Base-by-base conservation (phyloP, 2,329 filamentous ascomycete genomes). In the Helotiales sp. region DNA sequence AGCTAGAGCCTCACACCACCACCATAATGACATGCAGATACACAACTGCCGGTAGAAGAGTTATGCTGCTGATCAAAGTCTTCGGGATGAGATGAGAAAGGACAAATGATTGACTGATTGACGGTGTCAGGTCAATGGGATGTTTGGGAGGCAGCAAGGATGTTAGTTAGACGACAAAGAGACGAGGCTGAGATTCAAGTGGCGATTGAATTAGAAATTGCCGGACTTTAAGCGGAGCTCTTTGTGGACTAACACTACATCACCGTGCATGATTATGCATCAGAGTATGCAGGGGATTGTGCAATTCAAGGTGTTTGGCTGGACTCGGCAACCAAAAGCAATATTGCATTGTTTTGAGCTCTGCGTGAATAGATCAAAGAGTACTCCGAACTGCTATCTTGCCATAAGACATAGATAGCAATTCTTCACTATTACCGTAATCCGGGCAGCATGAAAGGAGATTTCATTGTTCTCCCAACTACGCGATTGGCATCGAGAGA, bases 161-260 rank as follows among this genome's bases (percentile, higher is more conserved):
- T 57, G n/a, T n/a, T n/a, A n/a, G n/a, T n/a, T n/a, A n/a, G 30
- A 37, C 32, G 54, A 40, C 32, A 37, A 57, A 57, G 54, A 40
- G 54, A 57, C 54, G 54, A 57, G 54, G 54, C 54, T 57, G 54
- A 55, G 13, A 43, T 17, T 26, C 6, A n/a, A 37, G 3, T 37
- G 54, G 54, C 54, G 54, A 55, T 30, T 34, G 10, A 24, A 5
- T 6, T 3, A 28, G 47, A 28, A 15, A 26, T 15, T 26, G 22
- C 22, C 47, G 47, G 47, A 28, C 47, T 28, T 50, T n/a, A n/a
- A 52, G 49, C 49, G 49, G 49, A 45, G 2, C 40, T 6, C 40
- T 17, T 43, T 43, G 40, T 20, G 3, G 20, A n/a, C 17, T 45
- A 20, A 20, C 40, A 45, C 49, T 52, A 52, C 49, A 52, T 52